A percentile compares a stretch with the other conserved stretches of the same genome.
Conservation (phyloP, 2,329 filamentous ascomycete species). For the Cercospora sp. region DNA sequence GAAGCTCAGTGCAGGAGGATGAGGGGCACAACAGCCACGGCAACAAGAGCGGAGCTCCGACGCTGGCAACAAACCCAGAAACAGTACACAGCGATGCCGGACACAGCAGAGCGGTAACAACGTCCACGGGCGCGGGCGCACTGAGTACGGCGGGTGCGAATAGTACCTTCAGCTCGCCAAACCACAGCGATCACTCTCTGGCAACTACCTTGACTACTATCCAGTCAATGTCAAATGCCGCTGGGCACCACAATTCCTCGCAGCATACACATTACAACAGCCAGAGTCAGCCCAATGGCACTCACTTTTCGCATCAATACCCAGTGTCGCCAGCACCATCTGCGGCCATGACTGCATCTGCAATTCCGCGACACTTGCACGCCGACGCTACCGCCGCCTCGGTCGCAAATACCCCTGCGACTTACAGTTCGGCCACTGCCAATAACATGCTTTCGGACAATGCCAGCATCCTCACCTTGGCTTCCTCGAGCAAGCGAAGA, state of each 20-base stretch:
- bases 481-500: slow-evolving; percentile 77
- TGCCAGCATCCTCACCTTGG: slow-evolving; percentile 80
- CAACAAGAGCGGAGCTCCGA: slow-evolving; percentile 73
- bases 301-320: slow-evolving; percentile 61
- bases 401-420: slow-evolving; percentile 40
- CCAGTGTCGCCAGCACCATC: slow-evolving; percentile 48
- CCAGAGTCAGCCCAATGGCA: slow-evolving; percentile 35
- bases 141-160: slow-evolving; percentile 63
- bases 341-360: slow-evolving; percentile 64
- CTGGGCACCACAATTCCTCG: slow-evolving; percentile 35
- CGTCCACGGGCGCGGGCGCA: slow-evolving; percentile 65
- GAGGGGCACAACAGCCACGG: slow-evolving; percentile 61
- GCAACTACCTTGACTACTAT: slow-evolving; percentile 85
- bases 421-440: slow-evolving; percentile 74
- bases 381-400: slow-evolving; percentile 39
- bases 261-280: slow-evolving; percentile 38
- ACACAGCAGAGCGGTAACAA: slow-evolving; percentile 79
- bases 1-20: slow-evolving; percentile 51
- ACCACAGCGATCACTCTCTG: slow-evolving; percentile 75
- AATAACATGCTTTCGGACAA: slow-evolving; percentile 83
- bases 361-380: slow-evolving; percentile 69
- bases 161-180: slow-evolving; percentile 78
- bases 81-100: slow-evolving; percentile 71
- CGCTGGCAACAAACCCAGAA: slow-evolving; percentile 80
- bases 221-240: slow-evolving; percentile 63